phyloP scores from a whole-genome alignment of 2,329 filamentous ascomycete species.

The Curvularia lunata region DNA sequence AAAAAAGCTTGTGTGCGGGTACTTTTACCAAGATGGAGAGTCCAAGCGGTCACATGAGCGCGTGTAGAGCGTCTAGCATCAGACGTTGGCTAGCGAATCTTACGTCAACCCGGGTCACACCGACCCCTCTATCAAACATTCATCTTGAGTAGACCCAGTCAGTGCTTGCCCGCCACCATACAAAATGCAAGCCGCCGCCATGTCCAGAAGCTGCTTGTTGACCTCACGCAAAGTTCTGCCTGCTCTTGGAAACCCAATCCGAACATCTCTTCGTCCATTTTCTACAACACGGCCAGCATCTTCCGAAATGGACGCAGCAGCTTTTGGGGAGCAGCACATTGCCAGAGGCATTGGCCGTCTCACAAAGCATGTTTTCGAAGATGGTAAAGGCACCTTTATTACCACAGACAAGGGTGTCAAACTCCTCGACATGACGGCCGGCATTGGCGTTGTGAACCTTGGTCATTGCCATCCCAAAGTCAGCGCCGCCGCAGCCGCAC shows the following conservation, averaged over 20 bases:
- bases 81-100: conserved; percentile 18
- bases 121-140: conserved; percentile 3
- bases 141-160: neutral
- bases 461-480: conserved; percentile 43
- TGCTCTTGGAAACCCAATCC: conserved; percentile 13
- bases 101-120: conserved; percentile 6
- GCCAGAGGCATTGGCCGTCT: conserved; percentile 41
- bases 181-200: conserved; percentile 16
- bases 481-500: conserved; percentile 37
- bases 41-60: conserved; percentile 16
- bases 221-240: conserved; percentile 24
- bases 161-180: neutral
- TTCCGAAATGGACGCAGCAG: conserved; percentile 29
- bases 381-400: conserved; percentile 39
- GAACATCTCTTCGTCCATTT: conserved; percentile 22
- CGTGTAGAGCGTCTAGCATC: conserved; percentile 21
- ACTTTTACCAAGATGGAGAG: conserved; percentile 5
- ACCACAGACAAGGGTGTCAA: conserved; percentile 42
- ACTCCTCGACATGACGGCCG: conserved; percentile 39
- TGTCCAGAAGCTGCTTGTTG: conserved; percentile 18
- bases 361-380: conserved; percentile 41
- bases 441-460: conserved; percentile 40
- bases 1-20: neutral
- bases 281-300: conserved; percentile 23
- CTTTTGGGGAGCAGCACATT: conserved; percentile 39